Evolutionary conservation across 164 flowering plant genomes (phyloP), one percentile per base, ranked within the genome.

Genomic region (Vitis rotundifolia): DNA sequence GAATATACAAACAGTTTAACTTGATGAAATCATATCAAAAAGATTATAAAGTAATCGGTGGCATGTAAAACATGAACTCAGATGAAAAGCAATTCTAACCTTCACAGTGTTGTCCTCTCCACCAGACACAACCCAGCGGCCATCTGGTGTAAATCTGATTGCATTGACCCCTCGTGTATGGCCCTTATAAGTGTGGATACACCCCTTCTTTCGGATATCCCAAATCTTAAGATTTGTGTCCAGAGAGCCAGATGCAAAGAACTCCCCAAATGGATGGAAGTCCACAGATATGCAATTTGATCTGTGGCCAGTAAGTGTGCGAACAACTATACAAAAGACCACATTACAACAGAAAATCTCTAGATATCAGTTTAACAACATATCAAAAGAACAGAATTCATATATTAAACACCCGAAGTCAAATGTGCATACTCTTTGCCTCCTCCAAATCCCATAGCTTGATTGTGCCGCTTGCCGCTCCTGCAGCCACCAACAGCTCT

Each of bases 91-190:
- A 44, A 48, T 37, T 61, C 70, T 63, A 73, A 93, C 99, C 98
- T 96, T 96, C 63, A 96, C 97, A 50, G 83, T 79, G 71, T 91
- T 88, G 84, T 93, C 99, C 77, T 93, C 97, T 68, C 99, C 98
- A 58, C 98, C 99, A 75, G 99, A 96, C 13, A 96, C 99, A 78
- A 96, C 91, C 99, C 99, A 96, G 37, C 99, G 97, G 22, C 99
- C 99, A 86, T 96, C 99, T 48, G 99, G 99, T 51, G 98, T 96
- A 71, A 96, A 96, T 72, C 98, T 88, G 77, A 96, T 89, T 13
- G 94, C 90, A 86, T 81, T 93, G 68, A 96, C 95, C 55, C 98
- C 99, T 67, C 98, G 85, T 18, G 97, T 96, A 72, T 96, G 99
- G 53, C 99, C 97, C 77, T 96, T 96, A 85, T 93, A 95, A 11